Conservation (phyloP, 805 yeast genomes). For the Tetrapisispora namnaoensis region DNA sequence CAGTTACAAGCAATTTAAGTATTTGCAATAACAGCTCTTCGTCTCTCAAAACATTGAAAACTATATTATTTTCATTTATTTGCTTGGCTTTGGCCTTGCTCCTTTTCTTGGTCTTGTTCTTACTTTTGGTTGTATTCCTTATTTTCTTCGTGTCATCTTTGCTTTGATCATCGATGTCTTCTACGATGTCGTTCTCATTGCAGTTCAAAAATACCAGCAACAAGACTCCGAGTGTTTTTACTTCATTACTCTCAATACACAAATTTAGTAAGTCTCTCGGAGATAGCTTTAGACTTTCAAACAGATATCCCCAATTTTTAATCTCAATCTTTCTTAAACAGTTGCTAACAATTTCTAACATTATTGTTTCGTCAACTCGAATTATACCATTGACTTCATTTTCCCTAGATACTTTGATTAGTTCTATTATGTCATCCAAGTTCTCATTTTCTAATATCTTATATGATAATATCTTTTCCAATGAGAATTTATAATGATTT, state of each 20-base stretch:
- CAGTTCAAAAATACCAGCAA: slow-evolving; percentile 27
- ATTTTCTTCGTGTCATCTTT: neutral
- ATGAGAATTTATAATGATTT: slow-evolving; percentile 26
- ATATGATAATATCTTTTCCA: slow-evolving; percentile 26
- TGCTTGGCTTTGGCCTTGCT: neutral
- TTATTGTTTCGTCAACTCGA: slow-evolving; percentile 7
- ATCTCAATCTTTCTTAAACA: slow-evolving; percentile 29
- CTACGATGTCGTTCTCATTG: slow-evolving; percentile 14
- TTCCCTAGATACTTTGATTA: slow-evolving; percentile 14
- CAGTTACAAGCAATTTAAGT: slow-evolving; percentile 20
- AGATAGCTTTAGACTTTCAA: slow-evolving; percentile 19
- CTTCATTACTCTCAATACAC: slow-evolving; percentile 27
- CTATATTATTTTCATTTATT: slow-evolving; percentile 2
- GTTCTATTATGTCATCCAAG: slow-evolving; percentile 16
- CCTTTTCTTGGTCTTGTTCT: neutral
- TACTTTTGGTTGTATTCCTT: neutral
- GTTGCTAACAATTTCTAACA: slow-evolving; percentile 27
- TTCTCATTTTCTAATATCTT: slow-evolving; percentile 19
- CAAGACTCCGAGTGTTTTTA: slow-evolving; percentile 24
- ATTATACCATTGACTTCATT: slow-evolving; percentile 1
- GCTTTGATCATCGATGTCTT: neutral
- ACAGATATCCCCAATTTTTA: slow-evolving; percentile 26
- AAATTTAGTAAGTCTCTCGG: slow-evolving; percentile 25
- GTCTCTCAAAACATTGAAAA: slow-evolving; percentile 18
- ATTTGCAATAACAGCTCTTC: slow-evolving; percentile 26